phyloP scores from a whole-genome alignment of 345 rosid genomes.

The Corymbia maculata region DNA sequence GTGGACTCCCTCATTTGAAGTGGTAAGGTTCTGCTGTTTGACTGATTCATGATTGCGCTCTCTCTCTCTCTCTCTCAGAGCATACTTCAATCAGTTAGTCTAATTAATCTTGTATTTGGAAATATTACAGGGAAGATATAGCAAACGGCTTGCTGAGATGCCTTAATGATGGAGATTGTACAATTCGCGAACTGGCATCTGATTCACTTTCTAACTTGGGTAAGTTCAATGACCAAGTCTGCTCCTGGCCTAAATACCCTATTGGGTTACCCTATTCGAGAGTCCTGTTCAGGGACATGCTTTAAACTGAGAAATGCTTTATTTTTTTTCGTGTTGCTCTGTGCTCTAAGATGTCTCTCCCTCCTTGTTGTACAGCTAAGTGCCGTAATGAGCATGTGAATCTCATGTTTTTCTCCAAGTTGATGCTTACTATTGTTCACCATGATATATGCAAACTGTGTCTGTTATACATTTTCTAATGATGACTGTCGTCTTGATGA shows the following conservation, averaged over 20 bases:
- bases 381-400: neutral
- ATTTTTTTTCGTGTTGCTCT: neutral
- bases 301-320: neutral
- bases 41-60: conserved; percentile 2
- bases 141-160: conserved; percentile 45
- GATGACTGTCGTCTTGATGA: neutral
- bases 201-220: conserved; percentile 56
- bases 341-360: neutral
- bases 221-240: neutral
- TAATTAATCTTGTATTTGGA: neutral
- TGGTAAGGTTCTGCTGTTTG: conserved; percentile 30
- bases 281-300: neutral
- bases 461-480: neutral
- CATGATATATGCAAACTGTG: neutral
- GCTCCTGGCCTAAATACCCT: neutral
- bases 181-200: conserved; percentile 38
- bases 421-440: neutral
- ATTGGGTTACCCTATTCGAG: neutral
- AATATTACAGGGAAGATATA: conserved; percentile 56
- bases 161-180: conserved; percentile 50
- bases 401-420: neutral
- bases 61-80: neutral
- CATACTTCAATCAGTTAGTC: neutral
- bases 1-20: conserved; percentile 31
- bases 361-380: neutral